Conservation (phyloP, 1,284 basidiomycete genomes). For the Leccinum subspadiceum region DNA sequence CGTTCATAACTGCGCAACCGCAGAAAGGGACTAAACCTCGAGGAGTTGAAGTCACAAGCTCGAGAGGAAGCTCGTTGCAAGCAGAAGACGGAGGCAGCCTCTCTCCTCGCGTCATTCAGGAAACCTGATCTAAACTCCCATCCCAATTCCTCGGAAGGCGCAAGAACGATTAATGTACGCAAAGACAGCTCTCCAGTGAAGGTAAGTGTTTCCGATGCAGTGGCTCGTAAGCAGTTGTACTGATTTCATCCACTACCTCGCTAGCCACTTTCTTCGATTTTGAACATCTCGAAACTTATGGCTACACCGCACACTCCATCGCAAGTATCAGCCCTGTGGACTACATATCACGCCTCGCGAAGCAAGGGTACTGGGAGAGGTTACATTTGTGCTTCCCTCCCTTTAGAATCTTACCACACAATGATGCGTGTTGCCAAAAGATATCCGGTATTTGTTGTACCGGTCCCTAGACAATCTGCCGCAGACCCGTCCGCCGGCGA, state of each 20-base stretch:
- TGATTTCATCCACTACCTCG: background rate
- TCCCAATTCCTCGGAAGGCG: background rate
- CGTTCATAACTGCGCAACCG: background rate
- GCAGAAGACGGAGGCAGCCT: conserved; percentile 26
- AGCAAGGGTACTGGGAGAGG: conserved; percentile 76
- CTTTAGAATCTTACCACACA: conserved; percentile 67
- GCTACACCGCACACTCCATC: conserved; percentile 67
- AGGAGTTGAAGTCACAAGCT: conserved; percentile 38
- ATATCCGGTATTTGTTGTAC: conserved; percentile 79
- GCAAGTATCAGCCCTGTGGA: conserved; percentile 82
- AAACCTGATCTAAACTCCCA: conserved; percentile 3
- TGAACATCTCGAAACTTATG: conserved; percentile 74
- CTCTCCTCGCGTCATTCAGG: conserved; percentile 14
- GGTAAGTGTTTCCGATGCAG: conserved; percentile 34
- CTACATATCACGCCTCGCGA: conserved; percentile 81
- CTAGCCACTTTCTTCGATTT: conserved; percentile 77
- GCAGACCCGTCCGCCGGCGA: conserved; percentile 31
- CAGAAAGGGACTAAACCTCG: conserved; percentile 45
- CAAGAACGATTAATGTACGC: conserved; percentile 33
- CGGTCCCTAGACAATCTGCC: conserved; percentile 53
- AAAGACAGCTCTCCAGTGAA: conserved; percentile 72
- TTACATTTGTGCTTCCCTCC: conserved; percentile 79
- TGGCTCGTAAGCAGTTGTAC: background rate
- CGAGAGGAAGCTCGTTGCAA: conserved; percentile 37
- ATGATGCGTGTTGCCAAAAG: conserved; percentile 63